Evolutionary conservation across 2,329 filamentous ascomycete species (phyloP), one percentile per base, ranked within the genome.

Genomic region (Knufia petricola): DNA sequence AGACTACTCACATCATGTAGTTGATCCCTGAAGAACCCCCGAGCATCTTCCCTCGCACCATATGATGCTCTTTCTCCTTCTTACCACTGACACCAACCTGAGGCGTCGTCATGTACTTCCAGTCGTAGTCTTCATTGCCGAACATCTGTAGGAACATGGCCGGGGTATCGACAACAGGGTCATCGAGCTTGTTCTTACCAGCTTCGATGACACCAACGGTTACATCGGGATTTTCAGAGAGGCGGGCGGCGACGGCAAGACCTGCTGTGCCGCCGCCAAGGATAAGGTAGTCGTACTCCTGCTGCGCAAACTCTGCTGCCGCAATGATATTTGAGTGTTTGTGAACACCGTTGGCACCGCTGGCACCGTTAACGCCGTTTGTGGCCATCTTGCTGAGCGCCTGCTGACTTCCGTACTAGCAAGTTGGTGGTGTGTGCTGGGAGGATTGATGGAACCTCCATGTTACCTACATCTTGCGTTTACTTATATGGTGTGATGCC

Each of bases 181-280:
- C 61, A 13, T 59, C 59, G 2, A 61, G 48, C 8, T 55, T 54
- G 12, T 59, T 59, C 19, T 58, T 57, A 24, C 71, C 71, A 19
- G 69, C 71, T 57, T 74, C 70, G 17, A 74, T 60, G 0, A 73
- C 67, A 6, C 65, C 66, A n/a, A 78, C 64, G 3, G 60, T 59
- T 50, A 70, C 50, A 28, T 61, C 46, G 36, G 66, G 52, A 45
- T 70, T 59, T 50, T 74, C 69, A 1, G 70, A 68, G 2, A 79
- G 63, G 0, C 72, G 67, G 7, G 69, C 62, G 8, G 72, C 73
- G 6, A 78, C 62, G 1, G 67, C 68, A n/a, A 78, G 63, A 13
- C 76, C 76, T 12, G 74, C 73, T 4, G 73, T 77, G 4, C 75
- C 76, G 30, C 76, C 76, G 26, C 76, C 76, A 19, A 77, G 61